Base-by-base conservation (phyloP, 2,329 filamentous ascomycete genomes). In the Plectosphaerella cucumerina region DNA sequence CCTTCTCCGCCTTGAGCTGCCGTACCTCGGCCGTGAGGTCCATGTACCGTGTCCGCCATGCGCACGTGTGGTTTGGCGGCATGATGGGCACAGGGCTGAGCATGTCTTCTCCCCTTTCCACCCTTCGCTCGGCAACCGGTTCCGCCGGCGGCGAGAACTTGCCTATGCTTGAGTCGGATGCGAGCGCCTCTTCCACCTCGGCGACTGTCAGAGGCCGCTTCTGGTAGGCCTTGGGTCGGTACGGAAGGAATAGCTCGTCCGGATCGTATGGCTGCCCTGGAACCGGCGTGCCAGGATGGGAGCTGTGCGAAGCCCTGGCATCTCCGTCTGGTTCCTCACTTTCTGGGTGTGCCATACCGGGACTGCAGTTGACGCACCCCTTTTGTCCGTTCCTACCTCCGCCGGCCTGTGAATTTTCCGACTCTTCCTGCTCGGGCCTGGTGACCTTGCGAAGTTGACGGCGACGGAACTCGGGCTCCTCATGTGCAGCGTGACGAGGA, bases 11-110 rank as follows among this genome's bases (percentile, higher is more conserved):
- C 47, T 71, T 72, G 49, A 74, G 63, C 15, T 68, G 63, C 12
- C 72, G 66, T 41, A 74, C 64, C 56, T 77, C 70, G 2, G 67
- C 61, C 34, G 66, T 68, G 50, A 77, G 57, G 17, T 66, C 62
- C 50, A 70, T 57, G 53, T 74, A 76, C 6, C 64, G 66, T 5
- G 70, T 65, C 52, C 68, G 70, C 75, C 66, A 77, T 43, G 59
- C 60, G 55, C 73, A 76, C 9, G 66, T 59, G 52, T 76, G 73
- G 21, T 70, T 66, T 14, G 66, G 62, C 23, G 68, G 63, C 44
- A 68, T 61, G 21, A 70, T 59, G 20, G 70, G 67, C 12, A 53
- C 61, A 1, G 70, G 67, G 10, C 61, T 66, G 39, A 65, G 61
- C 42, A 65, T 59, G 46, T 67, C 62, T 35, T 20, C 17, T 11